These are phyloP conservation scores for Diaporthe amygdali DNA, from an alignment of 2,329 filamentous ascomycete genomes.

Conservation along the genomic window DNA sequence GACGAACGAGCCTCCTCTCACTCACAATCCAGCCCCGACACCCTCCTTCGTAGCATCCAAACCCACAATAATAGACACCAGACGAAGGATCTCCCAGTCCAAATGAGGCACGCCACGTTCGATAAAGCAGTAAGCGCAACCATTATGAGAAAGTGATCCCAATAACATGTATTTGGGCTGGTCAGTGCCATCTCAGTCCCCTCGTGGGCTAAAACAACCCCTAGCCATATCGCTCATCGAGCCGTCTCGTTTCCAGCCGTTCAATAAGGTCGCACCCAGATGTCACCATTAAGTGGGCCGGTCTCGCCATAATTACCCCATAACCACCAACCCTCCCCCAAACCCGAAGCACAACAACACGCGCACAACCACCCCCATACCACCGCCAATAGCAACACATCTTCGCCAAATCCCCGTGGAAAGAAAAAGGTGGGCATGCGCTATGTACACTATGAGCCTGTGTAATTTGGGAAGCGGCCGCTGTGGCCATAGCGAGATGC, in stretches of 20 bases:
- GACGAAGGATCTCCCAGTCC: too few species aligned
- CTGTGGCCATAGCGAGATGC: background rate
- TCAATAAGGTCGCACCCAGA: background rate
- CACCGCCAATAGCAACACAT: background rate
- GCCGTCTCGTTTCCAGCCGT: background rate
- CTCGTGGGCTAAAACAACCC: too few species aligned
- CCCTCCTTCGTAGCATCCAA: too few species aligned
- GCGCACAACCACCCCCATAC: background rate
- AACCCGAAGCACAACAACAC: background rate
- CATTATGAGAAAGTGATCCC: too few species aligned
- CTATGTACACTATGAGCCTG: background rate
- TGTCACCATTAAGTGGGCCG: slow-evolving; percentile 9
- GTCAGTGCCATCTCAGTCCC: background rate
- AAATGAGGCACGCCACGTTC: too few species aligned
- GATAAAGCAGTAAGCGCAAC: too few species aligned
- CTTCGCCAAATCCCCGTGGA: background rate
- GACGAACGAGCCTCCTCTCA: too few species aligned
- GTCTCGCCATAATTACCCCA: background rate
- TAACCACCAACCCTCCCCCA: background rate
- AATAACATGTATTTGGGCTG: too few species aligned
- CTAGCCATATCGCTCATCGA: background rate
- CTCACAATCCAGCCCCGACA: too few species aligned
- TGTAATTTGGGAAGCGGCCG: background rate
- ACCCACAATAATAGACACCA: too few species aligned
- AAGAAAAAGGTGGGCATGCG: background rate